Evolutionary conservation across 2,329 filamentous ascomycete genomes (phyloP).

Genomic region (Penicillium brevicompactum): DNA sequence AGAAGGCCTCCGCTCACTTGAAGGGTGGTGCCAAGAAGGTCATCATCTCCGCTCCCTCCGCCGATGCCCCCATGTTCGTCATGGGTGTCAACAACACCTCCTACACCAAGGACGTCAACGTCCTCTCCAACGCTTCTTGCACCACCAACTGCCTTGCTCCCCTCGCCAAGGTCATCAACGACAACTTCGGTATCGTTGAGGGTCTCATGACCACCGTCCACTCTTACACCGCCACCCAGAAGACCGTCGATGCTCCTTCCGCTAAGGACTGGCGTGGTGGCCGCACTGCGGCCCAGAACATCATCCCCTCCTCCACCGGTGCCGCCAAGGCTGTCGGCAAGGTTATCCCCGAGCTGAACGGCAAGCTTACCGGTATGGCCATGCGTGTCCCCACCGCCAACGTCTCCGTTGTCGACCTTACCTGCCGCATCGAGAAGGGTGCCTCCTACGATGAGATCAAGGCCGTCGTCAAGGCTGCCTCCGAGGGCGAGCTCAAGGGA

Average conservation of each 20-base stretch:
- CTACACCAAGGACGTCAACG: conserved; percentile 86
- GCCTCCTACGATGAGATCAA: conserved; percentile 82
- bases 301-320: conserved; percentile 98
- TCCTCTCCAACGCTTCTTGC: conserved; percentile 99
- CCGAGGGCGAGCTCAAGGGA: conserved; percentile 82
- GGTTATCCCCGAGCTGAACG: conserved; percentile 96
- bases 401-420: conserved; percentile 98
- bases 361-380: conserved; percentile 99
- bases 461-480: conserved; percentile 81
- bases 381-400: conserved; percentile 99
- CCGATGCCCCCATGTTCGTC: conserved; percentile 98
- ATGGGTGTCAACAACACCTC: conserved; percentile 97
- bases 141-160: conserved; percentile 99
- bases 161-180: conserved; percentile 98
- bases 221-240: conserved; percentile 99
- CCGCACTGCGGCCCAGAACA: conserved; percentile 98
- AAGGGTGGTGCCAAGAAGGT: conserved; percentile 98
- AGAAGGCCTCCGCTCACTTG: conserved; percentile 93
- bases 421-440: conserved; percentile 87
- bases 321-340: conserved; percentile 99
- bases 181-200: conserved; percentile 97
- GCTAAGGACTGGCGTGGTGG: conserved; percentile 99
- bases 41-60: conserved; percentile 62
- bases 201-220: conserved; percentile 99
- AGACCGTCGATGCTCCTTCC: conserved; percentile 97